A percentile compares a stretch with the other conserved stretches of the same genome.
These are phyloP conservation scores for Vaccinium macrocarpon DNA, from an alignment of 148 eudicot species.

Conservation along the genomic window DNA sequence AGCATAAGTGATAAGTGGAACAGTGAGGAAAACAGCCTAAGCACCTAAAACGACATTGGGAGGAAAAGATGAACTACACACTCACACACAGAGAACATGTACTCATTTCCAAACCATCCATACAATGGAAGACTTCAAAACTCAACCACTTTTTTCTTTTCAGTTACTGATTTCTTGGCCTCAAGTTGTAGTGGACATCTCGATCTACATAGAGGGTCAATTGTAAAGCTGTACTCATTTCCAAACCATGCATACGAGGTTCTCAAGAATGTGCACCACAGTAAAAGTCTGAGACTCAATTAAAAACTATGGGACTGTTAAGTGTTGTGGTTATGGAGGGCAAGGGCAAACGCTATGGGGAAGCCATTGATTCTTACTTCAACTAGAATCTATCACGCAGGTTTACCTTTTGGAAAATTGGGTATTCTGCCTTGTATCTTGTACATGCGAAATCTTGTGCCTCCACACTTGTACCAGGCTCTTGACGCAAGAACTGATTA, in stretches of 20 bases:
- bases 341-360: background rate
- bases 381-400: background rate
- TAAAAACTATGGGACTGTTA: background rate
- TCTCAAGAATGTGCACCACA: background rate
- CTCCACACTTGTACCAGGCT: conserved; percentile 75
- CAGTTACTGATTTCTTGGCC: background rate
- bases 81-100: background rate
- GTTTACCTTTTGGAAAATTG: conserved; percentile 75
- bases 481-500: conserved; percentile 88
- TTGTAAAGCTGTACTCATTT: background rate
- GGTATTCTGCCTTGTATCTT: conserved; percentile 82
- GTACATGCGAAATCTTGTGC: conserved; percentile 73
- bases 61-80: background rate
- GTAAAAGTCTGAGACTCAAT: background rate
- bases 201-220: background rate
- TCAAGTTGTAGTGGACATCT: background rate
- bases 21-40: background rate
- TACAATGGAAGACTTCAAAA: background rate
- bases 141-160: background rate
- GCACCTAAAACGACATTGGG: background rate
- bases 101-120: background rate
- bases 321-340: background rate
- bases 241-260: background rate
- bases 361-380: background rate
- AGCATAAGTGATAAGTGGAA: background rate